Conservation (phyloP, 768 basidiomycete species). For the Mycena olivaceomarginata region DNA sequence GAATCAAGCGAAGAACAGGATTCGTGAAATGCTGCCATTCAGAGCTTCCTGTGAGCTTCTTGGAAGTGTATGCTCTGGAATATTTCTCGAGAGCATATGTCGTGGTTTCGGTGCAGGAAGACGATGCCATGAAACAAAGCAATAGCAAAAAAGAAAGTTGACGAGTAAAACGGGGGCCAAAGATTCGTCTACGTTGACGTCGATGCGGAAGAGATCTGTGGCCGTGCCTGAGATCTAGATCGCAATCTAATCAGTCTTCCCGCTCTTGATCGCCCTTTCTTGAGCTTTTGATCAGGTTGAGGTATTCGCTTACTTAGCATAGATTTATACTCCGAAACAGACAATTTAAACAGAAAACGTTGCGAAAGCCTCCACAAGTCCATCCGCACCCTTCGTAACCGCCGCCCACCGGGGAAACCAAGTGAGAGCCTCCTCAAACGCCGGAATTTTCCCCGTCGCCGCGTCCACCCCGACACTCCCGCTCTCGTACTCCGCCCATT, state of each 20-base stretch:
- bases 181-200: too few species aligned
- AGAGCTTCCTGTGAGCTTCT: constrained; percentile 23
- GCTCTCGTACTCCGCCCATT: constrained; percentile 83
- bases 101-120: constrained; percentile 42
- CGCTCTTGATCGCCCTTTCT: too few species aligned
- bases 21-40: constrained; percentile 91
- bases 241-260: too few species aligned
- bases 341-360: constrained; percentile 26
- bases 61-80: constrained; percentile 37
- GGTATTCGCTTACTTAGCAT: too few species aligned
- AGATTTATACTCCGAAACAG: not conserved
- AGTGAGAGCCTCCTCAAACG: constrained; percentile 77
- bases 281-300: too few species aligned
- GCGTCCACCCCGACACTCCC: constrained; percentile 67
- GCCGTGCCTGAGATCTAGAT: too few species aligned
- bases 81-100: constrained; percentile 44
- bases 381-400: constrained; percentile 74
- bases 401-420: constrained; percentile 83
- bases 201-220: too few species aligned
- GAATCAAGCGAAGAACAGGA: constrained; percentile 75
- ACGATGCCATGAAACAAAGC: constrained; percentile 9
- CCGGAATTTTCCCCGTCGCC: constrained; percentile 73
- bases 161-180: not conserved
- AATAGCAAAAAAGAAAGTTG: too few species aligned
- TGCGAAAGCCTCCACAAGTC: constrained; percentile 71